Evolutionary conservation across 106 monocot species (phyloP), one percentile per base, ranked within the genome.

Genomic region (Agapanthus africanus): DNA sequence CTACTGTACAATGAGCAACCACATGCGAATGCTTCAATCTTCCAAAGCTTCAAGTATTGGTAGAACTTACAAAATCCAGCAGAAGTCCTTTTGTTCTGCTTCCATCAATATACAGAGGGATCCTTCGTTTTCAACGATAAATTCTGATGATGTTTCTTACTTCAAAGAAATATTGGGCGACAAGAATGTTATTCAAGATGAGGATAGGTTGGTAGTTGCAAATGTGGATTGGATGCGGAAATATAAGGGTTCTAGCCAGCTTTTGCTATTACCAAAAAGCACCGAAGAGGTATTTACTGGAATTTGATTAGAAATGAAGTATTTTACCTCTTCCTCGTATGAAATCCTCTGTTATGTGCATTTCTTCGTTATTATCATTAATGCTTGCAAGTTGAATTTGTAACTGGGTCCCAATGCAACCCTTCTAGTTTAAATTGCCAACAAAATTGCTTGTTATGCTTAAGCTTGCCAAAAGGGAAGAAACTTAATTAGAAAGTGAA

Each of bases 221-320:
- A 97, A 97, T 82, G 28, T 70, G 28, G 97, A 97, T 78, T 97
- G 97, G 97, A 85, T 92, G 92, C 46, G 72, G 36, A 97, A 90
- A 69, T 97, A 90, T 75, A 81, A 78, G 71, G 97, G 97, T 60
- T 78, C 89, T 70, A 92, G 97, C 70, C 70, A 81, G 72, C 82
- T 97, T 73, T 74, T 97, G 59, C 97, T 97, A 36, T 71, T 87
- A 77, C 97, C 97, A 13, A 87, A 75, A 56, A 90, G 63, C 82
- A 84, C 82, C 25, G 61, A 84, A 47, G 74, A 97, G 91, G 97
- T 97, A 75, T 70, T 34, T 68, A 39, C 18, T 66, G 13, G 25
- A 51, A 7, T 36, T 72, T 66, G 2, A 16, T 28, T 32, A 40
- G 15, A 59, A 36, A 23, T 57, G 35, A 41, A 11, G 6, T 13